Evolutionary conservation across 768 basidiomycete species (phyloP).

Genomic region (Tubosaeta sp.): DNA sequence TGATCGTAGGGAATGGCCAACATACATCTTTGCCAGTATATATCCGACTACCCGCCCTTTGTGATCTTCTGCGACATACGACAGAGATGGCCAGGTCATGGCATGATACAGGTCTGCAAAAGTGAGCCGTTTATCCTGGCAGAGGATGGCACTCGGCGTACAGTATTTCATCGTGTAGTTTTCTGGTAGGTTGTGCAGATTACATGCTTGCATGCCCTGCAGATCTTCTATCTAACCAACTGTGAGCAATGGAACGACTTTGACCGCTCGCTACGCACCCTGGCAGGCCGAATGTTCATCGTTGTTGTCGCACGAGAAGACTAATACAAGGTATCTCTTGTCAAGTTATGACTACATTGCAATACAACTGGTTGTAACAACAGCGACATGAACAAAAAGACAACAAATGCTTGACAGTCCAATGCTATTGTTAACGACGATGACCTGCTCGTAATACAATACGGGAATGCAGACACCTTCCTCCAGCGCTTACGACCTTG

Average conservation of each 20-base stretch:
- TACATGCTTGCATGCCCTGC: slow-evolving; percentile 90
- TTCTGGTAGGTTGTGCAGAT: slow-evolving; percentile 90
- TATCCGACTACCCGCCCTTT: slow-evolving; percentile 91
- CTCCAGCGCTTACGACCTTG: slow-evolving; percentile 19
- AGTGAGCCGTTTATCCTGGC: not conserved
- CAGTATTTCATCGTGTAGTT: slow-evolving; percentile 84
- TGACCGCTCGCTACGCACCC: slow-evolving; percentile 14
- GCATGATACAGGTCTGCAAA: slow-evolving; percentile 79
- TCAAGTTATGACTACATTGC: slow-evolving; percentile 16
- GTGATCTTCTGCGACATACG: slow-evolving; percentile 88
- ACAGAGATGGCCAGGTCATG: slow-evolving; percentile 90
- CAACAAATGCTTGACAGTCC: slow-evolving; percentile 4
- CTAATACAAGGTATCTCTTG: not conserved
- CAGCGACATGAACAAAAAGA: slow-evolving; percentile 15
- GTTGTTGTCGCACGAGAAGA: not conserved
- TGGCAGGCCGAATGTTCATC: slow-evolving; percentile 32
- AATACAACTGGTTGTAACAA: slow-evolving; percentile 25
- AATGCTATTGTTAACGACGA: slow-evolving; percentile 5
- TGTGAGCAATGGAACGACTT: slow-evolving; percentile 11
- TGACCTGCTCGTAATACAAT: slow-evolving; percentile 5
- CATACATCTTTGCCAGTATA: slow-evolving; percentile 92
- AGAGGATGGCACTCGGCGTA: slow-evolving; percentile 29
- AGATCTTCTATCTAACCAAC: slow-evolving; percentile 73
- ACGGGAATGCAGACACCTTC: slow-evolving; percentile 8
- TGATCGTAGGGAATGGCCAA: slow-evolving; percentile 3